A percentile compares a stretch with the other conserved stretches of the same genome.
These are phyloP conservation scores for Petunia axillaris DNA, from an alignment of 257 asterid species.

Conservation along the genomic window DNA sequence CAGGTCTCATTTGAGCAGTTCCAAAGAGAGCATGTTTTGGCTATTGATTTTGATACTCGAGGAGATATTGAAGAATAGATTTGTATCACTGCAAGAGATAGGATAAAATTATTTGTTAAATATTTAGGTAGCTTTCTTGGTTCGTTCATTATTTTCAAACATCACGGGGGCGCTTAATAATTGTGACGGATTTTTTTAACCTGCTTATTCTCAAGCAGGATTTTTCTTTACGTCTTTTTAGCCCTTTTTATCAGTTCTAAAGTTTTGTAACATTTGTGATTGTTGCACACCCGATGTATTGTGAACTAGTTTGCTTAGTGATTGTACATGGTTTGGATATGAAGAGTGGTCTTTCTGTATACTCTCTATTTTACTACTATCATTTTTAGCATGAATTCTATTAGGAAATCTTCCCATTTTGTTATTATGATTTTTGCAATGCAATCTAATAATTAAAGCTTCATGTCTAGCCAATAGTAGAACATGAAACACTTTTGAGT, in stretches of 20 bases:
- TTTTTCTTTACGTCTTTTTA: background rate
- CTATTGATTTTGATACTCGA: constrained; percentile 27
- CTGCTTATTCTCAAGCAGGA: constrained; percentile 29
- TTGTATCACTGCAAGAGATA: constrained; percentile 39
- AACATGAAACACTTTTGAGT: no score
- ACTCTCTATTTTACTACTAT: background rate
- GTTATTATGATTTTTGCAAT: no score
- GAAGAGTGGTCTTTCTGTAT: constrained; percentile 7
- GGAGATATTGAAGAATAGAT: constrained; percentile 35
- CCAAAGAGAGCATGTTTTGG: constrained; percentile 24
- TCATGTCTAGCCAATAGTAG: no score
- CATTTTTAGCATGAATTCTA: background rate
- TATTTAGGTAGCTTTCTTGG: constrained; percentile 38
- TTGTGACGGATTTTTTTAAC: constrained; percentile 26
- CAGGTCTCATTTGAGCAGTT: constrained; percentile 40
- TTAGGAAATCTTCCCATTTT: background rate
- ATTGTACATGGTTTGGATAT: constrained; percentile 19
- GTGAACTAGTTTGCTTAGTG: constrained; percentile 20
- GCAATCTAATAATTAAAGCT: no score
- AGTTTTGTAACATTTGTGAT: constrained; percentile 30
- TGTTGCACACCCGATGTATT: constrained; percentile 27
- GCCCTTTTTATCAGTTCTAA: constrained; percentile 11
- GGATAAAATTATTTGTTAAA: constrained; percentile 42
- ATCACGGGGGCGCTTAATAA: constrained; percentile 24
- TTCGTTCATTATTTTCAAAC: constrained; percentile 40